Conservation (phyloP, 345 rosid genomes). For the Citrus maxima region DNA sequence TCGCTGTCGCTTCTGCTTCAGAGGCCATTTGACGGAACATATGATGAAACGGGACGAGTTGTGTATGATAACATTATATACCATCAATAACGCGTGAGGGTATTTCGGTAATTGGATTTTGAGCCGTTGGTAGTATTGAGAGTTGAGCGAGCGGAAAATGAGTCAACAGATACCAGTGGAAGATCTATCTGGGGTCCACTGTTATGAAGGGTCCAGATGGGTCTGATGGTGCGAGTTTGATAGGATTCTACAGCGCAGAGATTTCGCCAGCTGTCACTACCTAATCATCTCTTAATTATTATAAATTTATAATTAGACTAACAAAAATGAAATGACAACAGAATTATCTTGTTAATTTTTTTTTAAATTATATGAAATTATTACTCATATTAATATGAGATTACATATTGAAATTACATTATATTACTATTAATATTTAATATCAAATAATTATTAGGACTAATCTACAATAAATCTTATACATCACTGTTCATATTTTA, state of each 20-base stretch:
- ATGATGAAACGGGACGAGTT: background rate
- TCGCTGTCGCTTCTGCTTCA: background rate
- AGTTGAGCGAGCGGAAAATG: background rate
- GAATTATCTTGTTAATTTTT: background rate
- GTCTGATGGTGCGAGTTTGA: background rate
- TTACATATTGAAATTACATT: accelerated
- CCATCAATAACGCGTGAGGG: background rate
- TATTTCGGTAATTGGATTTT: background rate
- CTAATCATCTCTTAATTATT: background rate
- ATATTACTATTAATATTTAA: no score
- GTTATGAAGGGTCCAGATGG: background rate
- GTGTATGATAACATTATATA: background rate
- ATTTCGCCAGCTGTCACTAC: background rate
- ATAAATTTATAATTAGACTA: background rate
- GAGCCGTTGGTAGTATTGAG: constrained; percentile 7
- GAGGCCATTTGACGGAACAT: background rate
- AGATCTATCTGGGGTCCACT: background rate
- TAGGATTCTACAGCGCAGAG: background rate
- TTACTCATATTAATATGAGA: accelerated
- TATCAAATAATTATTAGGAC: accelerated
- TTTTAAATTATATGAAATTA: accelerated
- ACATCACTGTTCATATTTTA: accelerated
- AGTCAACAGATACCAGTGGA: background rate
- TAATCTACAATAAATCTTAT: no score
- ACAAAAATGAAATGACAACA: background rate